phyloP scores from a whole-genome alignment of 176 grass and related monocot species.

The Pharus latifolius region DNA sequence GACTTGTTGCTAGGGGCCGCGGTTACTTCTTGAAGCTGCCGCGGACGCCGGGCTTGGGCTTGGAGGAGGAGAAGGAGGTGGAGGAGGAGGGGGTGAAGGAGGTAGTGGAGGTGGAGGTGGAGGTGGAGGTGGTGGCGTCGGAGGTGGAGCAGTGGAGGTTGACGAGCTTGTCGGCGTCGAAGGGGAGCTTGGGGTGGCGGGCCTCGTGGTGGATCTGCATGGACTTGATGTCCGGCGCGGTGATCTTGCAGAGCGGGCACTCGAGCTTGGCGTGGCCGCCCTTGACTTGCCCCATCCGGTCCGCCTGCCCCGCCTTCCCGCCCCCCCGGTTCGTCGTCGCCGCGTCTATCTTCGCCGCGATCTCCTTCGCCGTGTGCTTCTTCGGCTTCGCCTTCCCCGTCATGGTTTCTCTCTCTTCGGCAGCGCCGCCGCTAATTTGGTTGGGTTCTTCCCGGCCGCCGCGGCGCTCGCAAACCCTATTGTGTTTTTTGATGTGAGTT shows the following conservation, averaged over 20 bases:
- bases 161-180: slow-evolving; percentile 61
- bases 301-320: slow-evolving; percentile 66
- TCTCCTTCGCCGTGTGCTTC: slow-evolving; percentile 99
- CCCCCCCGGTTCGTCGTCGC: slow-evolving; percentile 90
- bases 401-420: slow-evolving; percentile 20
- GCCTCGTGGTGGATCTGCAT: slow-evolving; percentile 99
- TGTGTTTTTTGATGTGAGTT: not conserved
- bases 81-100: not conserved
- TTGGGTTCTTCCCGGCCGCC: too few species aligned
- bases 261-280: slow-evolving; percentile 93
- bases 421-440: slow-evolving; percentile 5
- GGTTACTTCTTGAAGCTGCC: slow-evolving; percentile 87
- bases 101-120: not conserved
- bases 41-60: slow-evolving; percentile 61
- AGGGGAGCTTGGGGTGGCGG: slow-evolving; percentile 82
- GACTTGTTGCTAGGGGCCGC: too few species aligned
- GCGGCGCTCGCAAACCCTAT: slow-evolving; percentile 18
- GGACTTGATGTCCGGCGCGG: slow-evolving; percentile 77
- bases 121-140: not conserved
- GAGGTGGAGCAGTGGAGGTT: slow-evolving; percentile 55
- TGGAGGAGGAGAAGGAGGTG: slow-evolving; percentile 10
- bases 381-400: slow-evolving; percentile 99
- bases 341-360: slow-evolving; percentile 78
- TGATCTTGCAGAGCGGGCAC: slow-evolving; percentile 72
- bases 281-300: slow-evolving; percentile 70